phyloP scores from a whole-genome alignment of 768 basidiomycete genomes.

The Suillus weaverae region DNA sequence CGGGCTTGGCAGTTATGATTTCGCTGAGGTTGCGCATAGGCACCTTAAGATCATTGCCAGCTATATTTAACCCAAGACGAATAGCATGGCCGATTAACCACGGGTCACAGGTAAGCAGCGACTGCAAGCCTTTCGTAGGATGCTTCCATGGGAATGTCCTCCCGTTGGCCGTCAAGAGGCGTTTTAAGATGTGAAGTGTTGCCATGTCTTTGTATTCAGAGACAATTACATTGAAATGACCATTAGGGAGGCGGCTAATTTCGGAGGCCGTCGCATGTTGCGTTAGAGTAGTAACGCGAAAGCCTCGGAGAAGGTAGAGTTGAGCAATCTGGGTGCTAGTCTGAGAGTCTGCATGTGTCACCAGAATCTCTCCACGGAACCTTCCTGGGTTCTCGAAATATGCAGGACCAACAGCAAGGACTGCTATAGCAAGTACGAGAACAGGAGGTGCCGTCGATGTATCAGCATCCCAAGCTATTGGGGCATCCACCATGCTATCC shows the following conservation, averaged over 20 bases:
- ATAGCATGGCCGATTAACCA: conserved; percentile 1
- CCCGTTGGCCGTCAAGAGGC: not conserved
- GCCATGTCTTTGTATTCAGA: not conserved
- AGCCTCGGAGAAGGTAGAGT: not conserved
- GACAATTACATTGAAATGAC: not conserved
- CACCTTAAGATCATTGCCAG: not conserved
- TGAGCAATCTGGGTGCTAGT: not conserved
- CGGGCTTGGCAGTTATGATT: not conserved
- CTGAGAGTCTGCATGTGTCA: conserved; percentile 1
- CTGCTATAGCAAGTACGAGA: not conserved
- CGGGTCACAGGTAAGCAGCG: not conserved
- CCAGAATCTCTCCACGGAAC: not conserved
- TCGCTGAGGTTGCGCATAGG: not conserved
- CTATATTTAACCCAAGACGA: not conserved
- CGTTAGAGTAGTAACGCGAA: not conserved
- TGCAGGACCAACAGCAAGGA: conserved; percentile 1
- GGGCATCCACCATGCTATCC: not conserved
- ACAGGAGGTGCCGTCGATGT: not conserved
- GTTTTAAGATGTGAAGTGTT: not conserved
- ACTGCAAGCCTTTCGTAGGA: not conserved
- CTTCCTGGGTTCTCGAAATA: not conserved
- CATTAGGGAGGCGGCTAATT: not conserved
- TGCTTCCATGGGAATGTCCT: not conserved
- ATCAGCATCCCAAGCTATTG: too few species aligned
- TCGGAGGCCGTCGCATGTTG: not conserved